A percentile compares a stretch with the other conserved stretches of the same genome.
Conservation (phyloP, 2,329 filamentous ascomycete species). For the Anthostomella pinea region DNA sequence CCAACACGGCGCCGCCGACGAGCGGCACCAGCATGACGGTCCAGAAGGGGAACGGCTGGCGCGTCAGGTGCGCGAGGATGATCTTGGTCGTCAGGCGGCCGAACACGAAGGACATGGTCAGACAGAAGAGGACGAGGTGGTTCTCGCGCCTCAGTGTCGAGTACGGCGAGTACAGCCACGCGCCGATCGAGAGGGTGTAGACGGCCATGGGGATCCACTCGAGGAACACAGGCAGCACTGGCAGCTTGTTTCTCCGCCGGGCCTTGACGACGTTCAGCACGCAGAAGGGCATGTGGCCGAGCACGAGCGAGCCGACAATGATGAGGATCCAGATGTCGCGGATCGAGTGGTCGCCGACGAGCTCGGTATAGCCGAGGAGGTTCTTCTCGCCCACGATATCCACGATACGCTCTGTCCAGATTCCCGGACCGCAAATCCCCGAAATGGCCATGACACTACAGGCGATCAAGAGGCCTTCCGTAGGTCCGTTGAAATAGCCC, state of each 20-base stretch:
- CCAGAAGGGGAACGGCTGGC: constrained; percentile 95
- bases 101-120: constrained; percentile 95
- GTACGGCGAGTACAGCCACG: constrained; percentile 89
- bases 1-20: constrained; percentile 77
- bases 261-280: constrained; percentile 81
- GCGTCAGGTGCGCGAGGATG: constrained; percentile 90
- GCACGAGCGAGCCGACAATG: constrained; percentile 62
- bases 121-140: constrained; percentile 85
- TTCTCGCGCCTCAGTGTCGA: constrained; percentile 79
- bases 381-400: constrained; percentile 61
- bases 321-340: constrained; percentile 84
- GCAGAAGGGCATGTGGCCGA: constrained; percentile 83
- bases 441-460: constrained; percentile 82
- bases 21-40: constrained; percentile 87
- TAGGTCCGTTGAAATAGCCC: constrained; percentile 94
- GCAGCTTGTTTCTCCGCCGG: constrained; percentile 67
- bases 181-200: constrained; percentile 70
- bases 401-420: constrained; percentile 77
- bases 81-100: constrained; percentile 99
- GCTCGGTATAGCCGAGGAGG: constrained; percentile 49
- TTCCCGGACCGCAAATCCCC: constrained; percentile 80
- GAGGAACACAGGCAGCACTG: constrained; percentile 78
- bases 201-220: constrained; percentile 92
- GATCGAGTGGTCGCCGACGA: constrained; percentile 71
- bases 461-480: constrained; percentile 89